These are phyloP conservation scores for Phytophthora kernoviae DNA, from an alignment of 352 stramenopile genomes.

Conservation along the genomic window DNA sequence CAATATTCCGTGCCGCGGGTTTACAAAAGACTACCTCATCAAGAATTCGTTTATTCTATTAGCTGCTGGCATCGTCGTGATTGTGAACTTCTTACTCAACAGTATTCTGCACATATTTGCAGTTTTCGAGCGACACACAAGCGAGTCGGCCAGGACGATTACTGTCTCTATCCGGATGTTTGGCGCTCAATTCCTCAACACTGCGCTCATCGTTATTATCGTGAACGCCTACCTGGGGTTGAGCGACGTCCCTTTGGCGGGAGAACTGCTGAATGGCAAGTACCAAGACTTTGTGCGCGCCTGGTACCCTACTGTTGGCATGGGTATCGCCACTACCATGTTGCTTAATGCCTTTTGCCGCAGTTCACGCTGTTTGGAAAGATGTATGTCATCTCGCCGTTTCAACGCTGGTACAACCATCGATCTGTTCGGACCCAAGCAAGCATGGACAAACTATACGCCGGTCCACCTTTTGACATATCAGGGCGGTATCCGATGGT, in stretches of 20 bases:
- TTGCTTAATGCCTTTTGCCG: slow-evolving; percentile 53
- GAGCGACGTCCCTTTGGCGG: slow-evolving; percentile 26
- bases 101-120: slow-evolving; percentile 47
- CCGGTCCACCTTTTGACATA: slow-evolving; percentile 52
- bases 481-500: slow-evolving; percentile 60
- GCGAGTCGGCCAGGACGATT: slow-evolving; percentile 51
- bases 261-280: slow-evolving; percentile 46
- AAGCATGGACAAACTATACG: slow-evolving; percentile 57
- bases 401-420: slow-evolving; percentile 32
- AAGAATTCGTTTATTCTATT: slow-evolving; percentile 56
- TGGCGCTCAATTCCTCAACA: slow-evolving; percentile 61
- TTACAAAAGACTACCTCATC: slow-evolving; percentile 45
- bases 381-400: slow-evolving; percentile 37
- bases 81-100: slow-evolving; percentile 57
- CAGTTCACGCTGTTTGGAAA: slow-evolving; percentile 44
- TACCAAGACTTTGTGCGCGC: slow-evolving; percentile 55
- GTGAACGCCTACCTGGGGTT: slow-evolving; percentile 55
- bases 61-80: slow-evolving; percentile 43
- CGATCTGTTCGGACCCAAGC: slow-evolving; percentile 42
- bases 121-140: slow-evolving; percentile 55
- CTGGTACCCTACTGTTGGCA: slow-evolving; percentile 63
- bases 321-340: slow-evolving; percentile 62
- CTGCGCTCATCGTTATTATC: slow-evolving; percentile 56
- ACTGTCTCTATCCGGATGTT: slow-evolving; percentile 56
- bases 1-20: slow-evolving; percentile 43